Evolutionary conservation across 2,329 filamentous ascomycete species (phyloP).

Genomic region (Pseudogymnoascus sp.): DNA sequence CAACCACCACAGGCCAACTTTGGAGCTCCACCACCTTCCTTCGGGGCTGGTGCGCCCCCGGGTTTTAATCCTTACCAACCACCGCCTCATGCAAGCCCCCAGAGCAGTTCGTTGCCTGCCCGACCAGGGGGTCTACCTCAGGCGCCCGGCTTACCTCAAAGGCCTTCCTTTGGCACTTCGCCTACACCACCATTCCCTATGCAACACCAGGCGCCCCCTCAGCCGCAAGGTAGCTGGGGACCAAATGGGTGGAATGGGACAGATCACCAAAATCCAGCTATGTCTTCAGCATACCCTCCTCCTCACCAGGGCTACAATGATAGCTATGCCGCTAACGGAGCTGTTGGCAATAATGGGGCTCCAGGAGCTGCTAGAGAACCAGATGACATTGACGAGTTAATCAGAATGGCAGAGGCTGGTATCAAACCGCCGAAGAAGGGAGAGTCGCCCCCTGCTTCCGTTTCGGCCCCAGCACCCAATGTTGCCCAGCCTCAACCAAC

Average conservation of each 20-base stretch:
- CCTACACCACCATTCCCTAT: constrained; percentile 20
- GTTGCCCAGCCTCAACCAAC: constrained; percentile 31
- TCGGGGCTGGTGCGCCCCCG: constrained; percentile 33
- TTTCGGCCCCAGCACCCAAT: constrained; percentile 27
- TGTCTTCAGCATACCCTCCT: constrained; percentile 30
- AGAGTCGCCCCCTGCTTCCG: constrained; percentile 35
- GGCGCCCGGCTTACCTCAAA: constrained; percentile 50
- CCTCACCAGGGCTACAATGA: constrained; percentile 28
- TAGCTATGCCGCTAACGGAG: constrained; percentile 30
- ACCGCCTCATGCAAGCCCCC: constrained; percentile 32
- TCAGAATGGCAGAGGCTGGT: constrained; percentile 55
- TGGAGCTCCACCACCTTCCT: constrained; percentile 27
- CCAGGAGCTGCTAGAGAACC: constrained; percentile 37
- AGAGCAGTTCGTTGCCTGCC: constrained; percentile 34
- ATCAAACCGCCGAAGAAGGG: constrained; percentile 41
- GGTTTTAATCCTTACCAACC: constrained; percentile 35
- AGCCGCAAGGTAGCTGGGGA: constrained; percentile 26
- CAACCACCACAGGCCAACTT: constrained; percentile 19
- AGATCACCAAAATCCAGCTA: constrained; percentile 30
- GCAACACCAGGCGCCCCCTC: constrained; percentile 17
- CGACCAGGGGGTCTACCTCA: constrained; percentile 43
- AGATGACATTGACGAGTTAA: constrained; percentile 58
- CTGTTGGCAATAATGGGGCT: constrained; percentile 41
- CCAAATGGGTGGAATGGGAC: constrained; percentile 28
- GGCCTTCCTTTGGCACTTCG: constrained; percentile 47